These are phyloP conservation scores for Pseudodiploospora longispora DNA, from an alignment of 2,329 filamentous ascomycete genomes.

Conservation along the genomic window DNA sequence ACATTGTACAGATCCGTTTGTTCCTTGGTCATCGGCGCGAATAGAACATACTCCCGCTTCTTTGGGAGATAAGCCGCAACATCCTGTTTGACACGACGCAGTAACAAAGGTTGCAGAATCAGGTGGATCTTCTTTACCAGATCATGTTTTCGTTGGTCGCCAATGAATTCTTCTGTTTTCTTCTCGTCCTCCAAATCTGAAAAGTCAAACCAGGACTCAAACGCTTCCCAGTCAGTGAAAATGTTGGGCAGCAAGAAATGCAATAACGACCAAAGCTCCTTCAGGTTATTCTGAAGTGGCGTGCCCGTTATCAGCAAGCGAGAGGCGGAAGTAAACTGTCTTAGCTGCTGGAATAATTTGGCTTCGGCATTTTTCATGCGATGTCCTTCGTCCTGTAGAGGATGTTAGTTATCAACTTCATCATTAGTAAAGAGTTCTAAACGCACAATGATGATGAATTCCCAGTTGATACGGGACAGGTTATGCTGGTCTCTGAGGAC, in stretches of 20 bases:
- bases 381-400: slow-evolving; percentile 75
- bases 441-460: slow-evolving; percentile 87
- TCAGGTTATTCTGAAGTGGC: slow-evolving; percentile 88
- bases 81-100: slow-evolving; percentile 85
- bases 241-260: slow-evolving; percentile 90
- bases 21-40: slow-evolving; percentile 82
- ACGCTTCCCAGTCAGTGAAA: slow-evolving; percentile 87
- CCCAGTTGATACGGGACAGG: slow-evolving; percentile 81
- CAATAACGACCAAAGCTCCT: slow-evolving; percentile 88
- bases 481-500: slow-evolving; percentile 82
- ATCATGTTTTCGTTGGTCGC: slow-evolving; percentile 56
- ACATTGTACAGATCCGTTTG: slow-evolving; percentile 83
- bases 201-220: slow-evolving; percentile 96
- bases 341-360: slow-evolving; percentile 78
- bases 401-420: slow-evolving; percentile 2
- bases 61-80: slow-evolving; percentile 88
- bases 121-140: slow-evolving; percentile 71
- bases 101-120: slow-evolving; percentile 82
- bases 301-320: slow-evolving; percentile 90
- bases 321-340: slow-evolving; percentile 84
- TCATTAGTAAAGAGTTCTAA: accelerated
- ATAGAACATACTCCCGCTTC: slow-evolving; percentile 93
- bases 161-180: slow-evolving; percentile 68
- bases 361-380: slow-evolving; percentile 96
- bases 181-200: slow-evolving; percentile 80